A percentile compares a stretch with the other conserved stretches of the same genome.
Evolutionary conservation across 2,329 filamentous ascomycete species (phyloP).

Genomic region (Phyllachora maydis): DNA sequence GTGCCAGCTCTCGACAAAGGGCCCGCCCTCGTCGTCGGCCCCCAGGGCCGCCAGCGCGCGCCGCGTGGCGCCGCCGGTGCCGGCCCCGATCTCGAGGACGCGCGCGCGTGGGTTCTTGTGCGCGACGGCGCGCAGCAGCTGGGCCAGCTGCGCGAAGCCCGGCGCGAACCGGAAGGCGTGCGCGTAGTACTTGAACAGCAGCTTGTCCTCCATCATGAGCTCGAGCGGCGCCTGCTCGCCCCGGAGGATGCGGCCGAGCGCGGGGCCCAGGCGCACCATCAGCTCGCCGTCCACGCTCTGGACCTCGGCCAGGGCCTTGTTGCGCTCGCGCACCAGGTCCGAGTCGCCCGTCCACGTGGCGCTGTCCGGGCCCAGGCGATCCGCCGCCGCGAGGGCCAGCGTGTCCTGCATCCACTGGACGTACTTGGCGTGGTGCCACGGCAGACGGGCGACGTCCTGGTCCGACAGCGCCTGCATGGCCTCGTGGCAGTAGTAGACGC

Average conservation of each 20-base stretch:
- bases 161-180: conserved; percentile 4
- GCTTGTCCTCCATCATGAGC: conserved; percentile 8
- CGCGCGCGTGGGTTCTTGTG: conserved; percentile 4
- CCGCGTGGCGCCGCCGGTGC: conserved; percentile 16
- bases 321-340: no score
- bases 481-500: conserved; percentile 5
- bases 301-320: no score
- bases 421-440: conserved; percentile 7
- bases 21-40: neutral
- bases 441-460: conserved; percentile 4
- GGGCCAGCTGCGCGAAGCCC: conserved; percentile 5
- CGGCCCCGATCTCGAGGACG: conserved; percentile 18
- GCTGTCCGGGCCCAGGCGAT: conserved; percentile 5
- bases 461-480: conserved; percentile 4
- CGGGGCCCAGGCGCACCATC: conserved; percentile 7
- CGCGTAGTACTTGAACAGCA: conserved; percentile 10
- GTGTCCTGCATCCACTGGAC: conserved; percentile 7
- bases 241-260: conserved; percentile 9
- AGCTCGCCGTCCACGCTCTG: no score
- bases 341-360: conserved; percentile 4
- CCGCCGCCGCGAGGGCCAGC: conserved; percentile 4
- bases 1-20: conserved; percentile 2
- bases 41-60: conserved; percentile 7
- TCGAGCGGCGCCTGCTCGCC: conserved; percentile 10
- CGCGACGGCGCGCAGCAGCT: conserved; percentile 1